phyloP scores from a whole-genome alignment of 192 early-diverging fungal genomes.

The Allomyces javanicus region DNA sequence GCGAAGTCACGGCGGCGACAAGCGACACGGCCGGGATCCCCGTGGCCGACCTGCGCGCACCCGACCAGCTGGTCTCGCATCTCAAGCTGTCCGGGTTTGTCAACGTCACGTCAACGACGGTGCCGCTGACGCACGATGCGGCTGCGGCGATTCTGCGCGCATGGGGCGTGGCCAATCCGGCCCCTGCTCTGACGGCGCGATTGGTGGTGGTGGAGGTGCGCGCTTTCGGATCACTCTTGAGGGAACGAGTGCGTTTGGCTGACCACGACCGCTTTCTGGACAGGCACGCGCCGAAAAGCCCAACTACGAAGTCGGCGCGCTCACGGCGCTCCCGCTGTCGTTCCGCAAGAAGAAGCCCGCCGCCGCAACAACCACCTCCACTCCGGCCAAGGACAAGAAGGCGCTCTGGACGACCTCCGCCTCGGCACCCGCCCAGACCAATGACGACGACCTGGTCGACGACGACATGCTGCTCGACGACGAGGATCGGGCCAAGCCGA shows the following conservation, averaged over 20 bases:
- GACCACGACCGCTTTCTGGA: conserved; percentile 23
- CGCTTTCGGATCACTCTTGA: conserved; percentile 5
- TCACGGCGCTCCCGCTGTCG: conserved; percentile 46
- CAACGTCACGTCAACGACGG: conserved; percentile 23
- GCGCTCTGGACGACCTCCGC: conserved; percentile 11
- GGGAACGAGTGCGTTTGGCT: conserved; percentile 8
- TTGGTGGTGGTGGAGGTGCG: conserved; percentile 20
- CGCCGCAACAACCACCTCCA: conserved; percentile 11
- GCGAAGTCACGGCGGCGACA: conserved; percentile 33
- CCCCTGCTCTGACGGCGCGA: conserved; percentile 18
- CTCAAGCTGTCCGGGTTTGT: conserved; percentile 75
- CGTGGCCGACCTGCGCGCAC: conserved; percentile 31
- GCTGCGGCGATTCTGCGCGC: conserved; percentile 22
- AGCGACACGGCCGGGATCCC: conserved; percentile 8
- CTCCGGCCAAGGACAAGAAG: conserved; percentile 9
- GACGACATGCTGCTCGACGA: conserved; percentile 76
- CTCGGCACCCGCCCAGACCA: conserved; percentile 54
- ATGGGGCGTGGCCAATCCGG: conserved; percentile 30
- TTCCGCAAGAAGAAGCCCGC: conserved; percentile 49
- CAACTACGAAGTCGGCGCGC: conserved; percentile 60
- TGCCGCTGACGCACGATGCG: conserved; percentile 19
- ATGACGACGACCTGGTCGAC: conserved; percentile 59
- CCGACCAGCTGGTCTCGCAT: conserved; percentile 37
- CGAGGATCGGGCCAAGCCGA: conserved; percentile 52
- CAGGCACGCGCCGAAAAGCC: conserved; percentile 51